Base-by-base conservation (phyloP, 2,329 filamentous ascomycete species). In the Colletotrichum magnum region DNA sequence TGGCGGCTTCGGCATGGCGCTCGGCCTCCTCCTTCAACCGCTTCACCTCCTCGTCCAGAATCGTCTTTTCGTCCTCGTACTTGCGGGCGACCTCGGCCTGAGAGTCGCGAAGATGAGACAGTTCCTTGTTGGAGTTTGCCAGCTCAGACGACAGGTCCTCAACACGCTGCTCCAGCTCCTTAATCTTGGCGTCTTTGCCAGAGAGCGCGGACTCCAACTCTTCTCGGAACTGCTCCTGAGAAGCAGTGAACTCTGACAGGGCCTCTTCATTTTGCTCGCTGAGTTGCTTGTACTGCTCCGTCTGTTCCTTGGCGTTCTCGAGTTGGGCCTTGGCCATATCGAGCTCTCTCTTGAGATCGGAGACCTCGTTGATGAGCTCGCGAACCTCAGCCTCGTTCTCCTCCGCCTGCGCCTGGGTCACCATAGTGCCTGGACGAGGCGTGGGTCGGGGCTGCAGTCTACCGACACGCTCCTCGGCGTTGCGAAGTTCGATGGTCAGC, bases 201-300 rank as follows among this genome's bases (percentile, higher is more conserved):
- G 90, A 86, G 13, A 97, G 83, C 15, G 92, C 82, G 13, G 85
- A 82, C 74, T 97, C 94, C 78, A 94, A 94, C 75, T 98, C 94
- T 73, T 95, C 89, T n/a, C 90, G 90, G 79, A 94, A 97, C 76
- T 96, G 90, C 54, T 97, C 95, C 70, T 96, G 91, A 0, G 94
- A 93, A 43, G 92, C 89, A 57, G 91, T 92, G 62, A 97, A 85
- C 68, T 91, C 93, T 72, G 94, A 89, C 16, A 98, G 86, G 58
- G 95, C 92, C 73, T 98, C 95, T 78, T 99, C 96, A 2, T 94
- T 92, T 39, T 90, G 87, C 79, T 97, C 94, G 74, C 94, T 94
- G 74, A 98, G 94, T 58, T 91, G 89, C 79, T 93, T 95, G 85
- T 97, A 98, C 74, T 94, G 92, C 76, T 97, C 94, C 48, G 92